Evolutionary conservation across 2,329 filamentous ascomycete genomes (phyloP), one percentile per base, ranked within the genome.

Genomic region (Colletotrichum australisinense): DNA sequence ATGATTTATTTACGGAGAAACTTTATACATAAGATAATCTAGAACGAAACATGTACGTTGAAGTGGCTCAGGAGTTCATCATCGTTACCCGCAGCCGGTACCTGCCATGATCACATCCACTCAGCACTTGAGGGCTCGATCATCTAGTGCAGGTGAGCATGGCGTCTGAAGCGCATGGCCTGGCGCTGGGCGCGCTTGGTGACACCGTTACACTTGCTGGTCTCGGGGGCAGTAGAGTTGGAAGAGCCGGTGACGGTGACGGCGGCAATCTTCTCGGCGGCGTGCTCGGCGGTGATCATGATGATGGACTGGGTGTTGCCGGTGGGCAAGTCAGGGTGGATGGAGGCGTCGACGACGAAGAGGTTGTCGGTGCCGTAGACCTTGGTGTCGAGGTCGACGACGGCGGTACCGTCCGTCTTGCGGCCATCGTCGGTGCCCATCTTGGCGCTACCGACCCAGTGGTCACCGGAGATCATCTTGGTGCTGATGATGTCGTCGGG

Each of bases 311-410:
- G 72, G 19, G 74, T 74, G 72, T 75, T 75, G 7, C 74, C 74
- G 8, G 74, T 75, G 24, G 74, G 68, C 14, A 75, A 60, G 56
- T 79, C 90, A 0, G 91, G 90, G 81, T 91, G 90, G 75, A 92
- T 89, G 26, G 87, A 87, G 0, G 88, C 90, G 74, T 92, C 90
- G 3, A 92, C 88, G 14, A 91, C 87, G 77, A 90, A 91, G 59
- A 91, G 81, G 80, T 91, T 91, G 73, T 90, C 87, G 0, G 88
- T 91, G 57, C 89, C 89, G 75, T 88, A 91, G 4, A 91, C 88
- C 78, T 86, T 88, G 63, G 88, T 88, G 79, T 91, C 83, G 5
- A 85, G 78, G 75, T 91, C 89, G 0, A 91, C 89, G 2, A 91
- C 89, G 2, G 86, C 83, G 30, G 83, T 86, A 5, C 89, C 88